Conservation (phyloP, 1,139 yeast genomes). For the Scheffersomyces segobiensis region DNA sequence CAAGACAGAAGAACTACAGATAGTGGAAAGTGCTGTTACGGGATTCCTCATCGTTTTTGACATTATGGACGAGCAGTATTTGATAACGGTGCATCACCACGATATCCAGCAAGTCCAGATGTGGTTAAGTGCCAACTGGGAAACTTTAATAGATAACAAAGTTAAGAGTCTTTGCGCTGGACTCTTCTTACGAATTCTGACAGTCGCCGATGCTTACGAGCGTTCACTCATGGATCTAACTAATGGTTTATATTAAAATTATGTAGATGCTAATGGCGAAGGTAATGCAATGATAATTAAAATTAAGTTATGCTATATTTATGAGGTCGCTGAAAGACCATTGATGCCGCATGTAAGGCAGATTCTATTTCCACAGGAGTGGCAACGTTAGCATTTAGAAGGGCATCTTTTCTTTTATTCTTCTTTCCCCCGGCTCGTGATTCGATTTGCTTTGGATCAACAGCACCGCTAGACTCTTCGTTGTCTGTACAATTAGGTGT, state of each 20-base stretch:
- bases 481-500: neutral
- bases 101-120: constrained; percentile 33
- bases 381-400: neutral
- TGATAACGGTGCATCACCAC: constrained; percentile 27
- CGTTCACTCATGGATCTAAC: constrained; percentile 15
- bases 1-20: constrained; percentile 29
- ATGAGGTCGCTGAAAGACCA: neutral
- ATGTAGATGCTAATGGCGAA: neutral
- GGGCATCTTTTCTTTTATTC: neutral
- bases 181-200: constrained; percentile 26
- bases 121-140: constrained; percentile 50
- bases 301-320: too few species aligned
- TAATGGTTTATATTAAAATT: constrained; percentile 8
- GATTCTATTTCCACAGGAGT: neutral
- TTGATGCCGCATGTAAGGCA: neutral
- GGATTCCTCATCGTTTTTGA: constrained; percentile 50
- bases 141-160: constrained; percentile 43
- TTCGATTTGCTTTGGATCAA: neutral
- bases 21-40: constrained; percentile 49
- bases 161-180: constrained; percentile 54
- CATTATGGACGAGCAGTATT: constrained; percentile 37
- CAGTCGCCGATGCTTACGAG: constrained; percentile 8
- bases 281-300: neutral
- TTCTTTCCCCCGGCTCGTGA: neutral
- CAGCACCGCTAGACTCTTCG: neutral